phyloP scores from a whole-genome alignment of 2,329 filamentous ascomycete genomes.

The Apiospora kogelbergensis region DNA sequence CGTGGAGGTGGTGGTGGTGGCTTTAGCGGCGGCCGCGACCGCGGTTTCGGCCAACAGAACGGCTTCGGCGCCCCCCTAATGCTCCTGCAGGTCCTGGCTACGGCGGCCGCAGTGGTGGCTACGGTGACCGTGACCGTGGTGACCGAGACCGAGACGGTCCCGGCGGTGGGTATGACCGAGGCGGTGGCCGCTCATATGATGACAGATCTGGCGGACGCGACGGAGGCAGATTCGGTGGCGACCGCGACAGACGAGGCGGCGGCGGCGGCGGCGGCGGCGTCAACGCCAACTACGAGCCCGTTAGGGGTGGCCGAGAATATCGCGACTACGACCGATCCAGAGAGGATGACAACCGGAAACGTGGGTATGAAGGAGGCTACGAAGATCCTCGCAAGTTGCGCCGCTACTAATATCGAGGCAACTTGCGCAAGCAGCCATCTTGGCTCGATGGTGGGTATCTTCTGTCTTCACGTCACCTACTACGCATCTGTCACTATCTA shows the following conservation, averaged over 20 bases:
- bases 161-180: slow-evolving; percentile 56
- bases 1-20: slow-evolving; percentile 56
- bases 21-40: slow-evolving; percentile 50
- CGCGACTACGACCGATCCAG: slow-evolving; percentile 54
- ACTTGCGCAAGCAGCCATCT: slow-evolving; percentile 18
- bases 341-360: slow-evolving; percentile 62
- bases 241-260: slow-evolving; percentile 34
- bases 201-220: slow-evolving; percentile 57
- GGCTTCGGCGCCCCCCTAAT: slow-evolving; percentile 54
- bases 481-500: slow-evolving; percentile 25
- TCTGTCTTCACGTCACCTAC: slow-evolving; percentile 29
- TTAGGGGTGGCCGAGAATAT: slow-evolving; percentile 65
- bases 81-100: slow-evolving; percentile 61
- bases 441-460: slow-evolving; percentile 47
- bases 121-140: slow-evolving; percentile 45
- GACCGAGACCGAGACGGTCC: slow-evolving; percentile 48
- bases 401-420: slow-evolving; percentile 49
- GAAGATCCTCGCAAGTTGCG: slow-evolving; percentile 73
- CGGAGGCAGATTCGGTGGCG: slow-evolving; percentile 34
- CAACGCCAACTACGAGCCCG: slow-evolving; percentile 82
- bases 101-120: slow-evolving; percentile 38
- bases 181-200: slow-evolving; percentile 57
- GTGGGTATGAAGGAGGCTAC: slow-evolving; percentile 74
- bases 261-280: slow-evolving; percentile 41
- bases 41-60: slow-evolving; percentile 41